Conservation (phyloP, 768 basidiomycete genomes). For the Tulasnella sp. region DNA sequence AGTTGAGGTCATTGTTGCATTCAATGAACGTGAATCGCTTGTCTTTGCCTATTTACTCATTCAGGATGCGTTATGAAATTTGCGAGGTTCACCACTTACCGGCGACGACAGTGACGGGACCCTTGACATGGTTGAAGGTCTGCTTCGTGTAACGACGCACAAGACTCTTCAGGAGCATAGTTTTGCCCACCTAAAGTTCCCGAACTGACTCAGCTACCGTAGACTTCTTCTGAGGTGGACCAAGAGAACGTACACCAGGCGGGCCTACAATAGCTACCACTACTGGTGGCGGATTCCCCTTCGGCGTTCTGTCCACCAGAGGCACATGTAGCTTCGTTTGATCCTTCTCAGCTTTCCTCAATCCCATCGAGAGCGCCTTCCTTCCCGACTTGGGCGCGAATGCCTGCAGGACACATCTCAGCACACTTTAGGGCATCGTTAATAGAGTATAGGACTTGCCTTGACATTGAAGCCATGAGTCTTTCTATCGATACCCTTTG, state of each 20-base stretch:
- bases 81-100: conserved; percentile 39
- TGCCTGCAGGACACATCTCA: conserved; percentile 48
- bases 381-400: conserved; percentile 91
- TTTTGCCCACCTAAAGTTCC: conserved; percentile 66
- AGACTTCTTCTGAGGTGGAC: neutral
- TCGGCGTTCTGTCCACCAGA: conserved; percentile 89
- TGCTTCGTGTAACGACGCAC: conserved; percentile 92
- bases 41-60: conserved; percentile 57
- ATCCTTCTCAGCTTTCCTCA: conserved; percentile 87
- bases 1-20: conserved; percentile 95
- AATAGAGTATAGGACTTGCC: conserved; percentile 46
- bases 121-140: conserved; percentile 80
- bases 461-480: conserved; percentile 87
- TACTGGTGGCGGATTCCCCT: conserved; percentile 86
- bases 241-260: conserved; percentile 57
- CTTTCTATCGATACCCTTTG: conserved; percentile 58
- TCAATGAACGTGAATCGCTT: conserved; percentile 93
- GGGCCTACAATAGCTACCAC: conserved; percentile 94
- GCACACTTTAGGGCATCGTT: neutral
- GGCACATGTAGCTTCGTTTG: conserved; percentile 96
- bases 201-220: neutral
- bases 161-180: conserved; percentile 86
- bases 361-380: conserved; percentile 80
- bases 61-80: neutral
- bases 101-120: conserved; percentile 90